Evolutionary conservation across 116 monocot species (phyloP).

Genomic region (Trichopus zeylanicus): DNA sequence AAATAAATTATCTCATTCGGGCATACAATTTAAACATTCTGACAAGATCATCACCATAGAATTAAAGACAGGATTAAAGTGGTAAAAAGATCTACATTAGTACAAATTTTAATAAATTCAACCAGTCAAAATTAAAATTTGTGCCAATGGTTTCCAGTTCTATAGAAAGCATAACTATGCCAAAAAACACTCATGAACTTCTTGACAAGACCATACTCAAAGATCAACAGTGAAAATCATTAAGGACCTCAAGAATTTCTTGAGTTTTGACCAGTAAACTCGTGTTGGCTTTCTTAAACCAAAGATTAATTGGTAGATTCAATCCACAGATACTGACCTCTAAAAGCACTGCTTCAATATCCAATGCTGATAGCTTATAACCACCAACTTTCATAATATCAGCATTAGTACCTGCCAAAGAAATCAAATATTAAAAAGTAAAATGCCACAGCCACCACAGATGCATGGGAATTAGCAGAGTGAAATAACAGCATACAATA

Average conservation of each 20-base stretch:
- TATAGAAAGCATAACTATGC: too few relatives aligned
- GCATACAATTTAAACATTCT: neutral
- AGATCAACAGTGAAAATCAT: neutral
- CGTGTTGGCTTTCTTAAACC: neutral
- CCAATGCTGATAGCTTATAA: conserved; percentile 90
- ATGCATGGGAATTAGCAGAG: neutral
- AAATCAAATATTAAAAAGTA: neutral
- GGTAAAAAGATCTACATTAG: too few relatives aligned
- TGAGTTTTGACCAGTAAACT: too few relatives aligned
- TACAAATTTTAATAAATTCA: too few relatives aligned
- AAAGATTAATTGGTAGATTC: neutral
- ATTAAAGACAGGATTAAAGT: too few relatives aligned
- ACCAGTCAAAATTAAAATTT: too few relatives aligned
- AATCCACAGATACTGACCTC: conserved; percentile 48
- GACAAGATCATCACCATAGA: too few relatives aligned
- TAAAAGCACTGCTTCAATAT: conserved; percentile 84
- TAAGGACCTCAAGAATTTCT: too few relatives aligned
- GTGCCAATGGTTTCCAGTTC: too few relatives aligned
- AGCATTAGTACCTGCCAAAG: conserved; percentile 76
- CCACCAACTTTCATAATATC: conserved; percentile 99
- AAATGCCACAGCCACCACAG: neutral
- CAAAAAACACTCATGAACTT: too few relatives aligned
- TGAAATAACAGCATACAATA: neutral
- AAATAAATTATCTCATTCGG: neutral
- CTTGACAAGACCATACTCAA: neutral